Base-by-base conservation (phyloP, 1,139 yeast species). In the Pichia terricola region DNA sequence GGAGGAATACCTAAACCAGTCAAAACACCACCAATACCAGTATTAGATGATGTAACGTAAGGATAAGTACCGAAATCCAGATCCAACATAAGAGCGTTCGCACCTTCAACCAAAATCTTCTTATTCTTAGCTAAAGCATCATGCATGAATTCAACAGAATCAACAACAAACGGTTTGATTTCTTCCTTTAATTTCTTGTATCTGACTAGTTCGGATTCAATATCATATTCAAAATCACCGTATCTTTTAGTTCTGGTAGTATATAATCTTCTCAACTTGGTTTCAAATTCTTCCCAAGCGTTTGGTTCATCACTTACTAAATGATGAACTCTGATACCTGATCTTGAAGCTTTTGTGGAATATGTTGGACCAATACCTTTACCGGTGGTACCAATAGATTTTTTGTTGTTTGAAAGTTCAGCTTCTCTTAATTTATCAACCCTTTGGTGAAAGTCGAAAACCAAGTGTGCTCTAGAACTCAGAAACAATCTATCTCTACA, bases 361-460 rank as follows among this genome's bases (percentile, higher is more conserved):
- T 91, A 91, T 39, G 98, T 83, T 56, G 99, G 99, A 47, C 99
- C 99, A 61, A 91, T 91, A 67, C 99, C 99, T 66, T 94, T 91
- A 61, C 97, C 96, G 41, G 99, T 91, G 52, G 99, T 91, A 57
- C 99, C 99, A 60, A 91, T 91, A 39, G 95, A 80, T 68, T 87
- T 88, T 64, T 87, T 87, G 63, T 81, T 81, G 50, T 76, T 73
- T 33, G 91, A 80, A 46, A 94, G 75, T 66, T 91, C 98, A 44
- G 85, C 82, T 67, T 91, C 99, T 67, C 94, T 86, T 60, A 91
- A 75, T 59, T 89, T 91, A 63, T 91, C 99, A 43, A 95, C 87
- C 63, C 94, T 78, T 69, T 91, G 97, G 68, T 91, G 98, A 79
- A 91, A 89, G 65, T 89, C 97, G 63, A 91, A 91, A 40, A 91